Evolutionary conservation across 768 basidiomycete genomes (phyloP), one percentile per base, ranked within the genome.

Genomic region (Filobasidium floriforme): DNA sequence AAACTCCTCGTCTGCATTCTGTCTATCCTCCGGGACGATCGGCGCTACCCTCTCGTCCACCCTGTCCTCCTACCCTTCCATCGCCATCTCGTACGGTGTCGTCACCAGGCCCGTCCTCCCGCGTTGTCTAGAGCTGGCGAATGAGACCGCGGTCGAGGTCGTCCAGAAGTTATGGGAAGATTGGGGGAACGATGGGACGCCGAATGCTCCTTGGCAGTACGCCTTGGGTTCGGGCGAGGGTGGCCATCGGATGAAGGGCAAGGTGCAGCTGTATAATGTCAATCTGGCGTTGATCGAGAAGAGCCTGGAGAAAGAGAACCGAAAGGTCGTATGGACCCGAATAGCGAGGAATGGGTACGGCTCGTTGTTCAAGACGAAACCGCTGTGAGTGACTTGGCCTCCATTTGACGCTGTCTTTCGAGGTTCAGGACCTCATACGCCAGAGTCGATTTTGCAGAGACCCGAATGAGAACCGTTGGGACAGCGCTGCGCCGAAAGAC

Each of bases 271-370:
- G 19, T 76, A 76, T 62, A 69, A 68, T 41, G 72, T 97, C 72
- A 97, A 97, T 78, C 84, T 97, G 55, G 92, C 92, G 26, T 81
- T 96, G 76, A 82, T 92, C 60, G 83, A 86, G 62, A 82, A 80
- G 29, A 82, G 89, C 32, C 78, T 88, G 55, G 79, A 81, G 46
- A 82, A 84, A 40, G 82, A 83, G 60, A 85, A 86, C 9, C 77
- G 91, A 63, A 84, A 84, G 69, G 83, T 90, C 62, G 83, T 82
- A 70, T 92, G 90, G 89, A 90, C 92, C 12, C 81, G 77, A 29
- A 85, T 92, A 79, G 92, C 89, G 89, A 84, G 88, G 57, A 94
- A 88, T 74, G 84, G 86, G 11, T 94, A 93, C 73, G 88, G 88
- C 3, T 82, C 85, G 62, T 82, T 92, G 62, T 93, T 93, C 83